Evolutionary conservation across 2,329 filamentous ascomycete species (phyloP).

Genomic region (Calycina marina): DNA sequence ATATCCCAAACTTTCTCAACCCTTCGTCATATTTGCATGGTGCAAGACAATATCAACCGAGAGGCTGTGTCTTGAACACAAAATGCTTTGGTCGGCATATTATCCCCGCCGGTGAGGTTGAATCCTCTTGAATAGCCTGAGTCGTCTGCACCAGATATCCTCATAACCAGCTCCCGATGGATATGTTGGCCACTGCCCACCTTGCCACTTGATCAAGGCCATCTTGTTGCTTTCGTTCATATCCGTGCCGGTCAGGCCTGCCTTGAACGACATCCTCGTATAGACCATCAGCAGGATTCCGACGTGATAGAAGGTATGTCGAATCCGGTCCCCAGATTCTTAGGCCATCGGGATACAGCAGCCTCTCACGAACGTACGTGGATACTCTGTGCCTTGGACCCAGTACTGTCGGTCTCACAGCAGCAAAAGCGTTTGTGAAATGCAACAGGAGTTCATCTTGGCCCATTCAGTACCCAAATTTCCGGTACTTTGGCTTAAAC

Average conservation of each 20-base stretch:
- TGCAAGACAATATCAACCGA: not conserved
- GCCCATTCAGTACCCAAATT: too few relatives aligned
- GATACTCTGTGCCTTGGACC: not conserved
- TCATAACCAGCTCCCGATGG: not conserved
- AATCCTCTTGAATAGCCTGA: not conserved
- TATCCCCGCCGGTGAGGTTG: not conserved
- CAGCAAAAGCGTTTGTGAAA: not conserved
- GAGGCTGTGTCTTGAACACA: not conserved
- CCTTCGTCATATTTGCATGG: not conserved
- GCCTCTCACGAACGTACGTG: not conserved
- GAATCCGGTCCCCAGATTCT: not conserved
- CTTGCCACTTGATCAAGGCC: not conserved
- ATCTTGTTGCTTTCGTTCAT: not conserved
- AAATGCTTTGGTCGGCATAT: not conserved
- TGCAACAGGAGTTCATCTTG: too few relatives aligned
- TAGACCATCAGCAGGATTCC: not conserved
- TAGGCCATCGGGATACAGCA: not conserved
- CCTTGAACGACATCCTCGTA: not conserved
- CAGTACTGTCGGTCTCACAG: not conserved
- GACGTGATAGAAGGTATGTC: not conserved
- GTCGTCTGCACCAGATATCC: not conserved
- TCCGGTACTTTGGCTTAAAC: too few relatives aligned
- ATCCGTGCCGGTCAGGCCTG: not conserved
- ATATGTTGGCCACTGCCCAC: not conserved
- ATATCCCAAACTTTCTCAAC: too few relatives aligned